Evolutionary conservation across 1,284 basidiomycete genomes (phyloP).

Genomic region (Ganoderma lingzhi): DNA sequence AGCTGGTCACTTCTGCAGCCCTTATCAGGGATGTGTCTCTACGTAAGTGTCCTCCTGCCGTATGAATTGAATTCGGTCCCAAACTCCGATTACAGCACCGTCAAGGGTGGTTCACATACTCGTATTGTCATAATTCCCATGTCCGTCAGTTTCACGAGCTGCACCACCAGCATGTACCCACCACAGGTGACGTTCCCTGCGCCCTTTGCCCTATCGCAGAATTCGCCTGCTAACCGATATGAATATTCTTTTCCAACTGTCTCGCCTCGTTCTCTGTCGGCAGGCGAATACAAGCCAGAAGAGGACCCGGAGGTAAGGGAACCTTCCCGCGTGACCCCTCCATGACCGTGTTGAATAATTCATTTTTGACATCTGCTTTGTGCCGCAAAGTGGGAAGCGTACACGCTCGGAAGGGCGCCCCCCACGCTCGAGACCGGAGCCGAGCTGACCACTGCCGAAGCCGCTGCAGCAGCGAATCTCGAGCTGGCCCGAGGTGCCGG

Average conservation of each 20-base stretch:
- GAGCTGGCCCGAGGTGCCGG: constrained; percentile 79
- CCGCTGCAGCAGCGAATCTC: constrained; percentile 68
- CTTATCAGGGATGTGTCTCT: constrained; percentile 79
- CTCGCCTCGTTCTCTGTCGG: background rate
- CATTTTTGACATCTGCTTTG: constrained; percentile 25
- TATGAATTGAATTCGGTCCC: constrained; percentile 19
- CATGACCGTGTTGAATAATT: constrained; percentile 27
- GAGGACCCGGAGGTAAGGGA: constrained; percentile 79
- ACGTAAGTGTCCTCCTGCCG: constrained; percentile 59
- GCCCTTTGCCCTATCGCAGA: constrained; percentile 10
- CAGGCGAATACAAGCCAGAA: constrained; percentile 76
- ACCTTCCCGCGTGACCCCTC: constrained; percentile 35
- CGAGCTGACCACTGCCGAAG: constrained; percentile 75
- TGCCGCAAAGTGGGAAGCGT: constrained; percentile 75
- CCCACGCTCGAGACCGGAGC: constrained; percentile 62
- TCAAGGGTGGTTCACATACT: constrained; percentile 96
- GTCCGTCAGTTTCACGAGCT: constrained; percentile 90
- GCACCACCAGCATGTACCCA: constrained; percentile 61
- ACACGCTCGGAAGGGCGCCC: constrained; percentile 80
- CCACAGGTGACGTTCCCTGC: constrained; percentile 58
- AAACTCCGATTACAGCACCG: constrained; percentile 61
- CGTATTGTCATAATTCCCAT: constrained; percentile 91
- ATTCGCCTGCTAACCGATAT: constrained; percentile 27
- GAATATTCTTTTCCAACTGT: background rate
- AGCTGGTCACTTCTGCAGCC: constrained; percentile 84